phyloP scores from a whole-genome alignment of 306 rosid species.

The Vigna mungo region DNA sequence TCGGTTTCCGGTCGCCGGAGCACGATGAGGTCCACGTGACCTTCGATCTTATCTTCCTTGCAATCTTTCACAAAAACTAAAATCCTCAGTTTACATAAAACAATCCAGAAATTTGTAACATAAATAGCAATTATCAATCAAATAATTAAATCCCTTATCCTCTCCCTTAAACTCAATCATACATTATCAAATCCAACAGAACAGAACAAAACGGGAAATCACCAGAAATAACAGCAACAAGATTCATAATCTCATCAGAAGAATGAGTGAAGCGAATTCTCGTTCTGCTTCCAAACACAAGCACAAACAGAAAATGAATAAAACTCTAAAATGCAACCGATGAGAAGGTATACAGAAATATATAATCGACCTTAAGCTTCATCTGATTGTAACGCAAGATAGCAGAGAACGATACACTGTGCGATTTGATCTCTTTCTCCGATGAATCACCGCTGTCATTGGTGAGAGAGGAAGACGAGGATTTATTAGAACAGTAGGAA shows the following conservation, averaged over 20 bases:
- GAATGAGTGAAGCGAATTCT: background rate
- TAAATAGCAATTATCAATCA: background rate
- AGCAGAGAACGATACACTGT: slow-evolving; percentile 44
- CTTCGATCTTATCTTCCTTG: slow-evolving; percentile 75
- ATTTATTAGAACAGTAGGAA: slow-evolving; percentile 43
- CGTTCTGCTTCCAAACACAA: slow-evolving; percentile 3
- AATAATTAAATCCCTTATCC: background rate
- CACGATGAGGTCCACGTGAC: slow-evolving; percentile 48
- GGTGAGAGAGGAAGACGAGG: slow-evolving; percentile 55
- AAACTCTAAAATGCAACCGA: background rate
- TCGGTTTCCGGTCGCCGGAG: slow-evolving; percentile 44
- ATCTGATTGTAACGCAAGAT: slow-evolving; percentile 53
- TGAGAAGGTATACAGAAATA: background rate
- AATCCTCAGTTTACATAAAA: slow-evolving; percentile 17
- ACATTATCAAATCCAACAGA: background rate
- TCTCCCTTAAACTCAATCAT: background rate
- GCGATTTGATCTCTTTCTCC: slow-evolving; percentile 48
- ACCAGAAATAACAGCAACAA: background rate
- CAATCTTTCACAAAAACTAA: slow-evolving; percentile 55
- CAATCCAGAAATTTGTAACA: background rate
- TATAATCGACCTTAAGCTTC: slow-evolving; percentile 60
- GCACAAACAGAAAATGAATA: slow-evolving; percentile 8
- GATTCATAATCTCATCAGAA: background rate
- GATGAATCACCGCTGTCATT: slow-evolving; percentile 54
- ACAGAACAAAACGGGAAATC: background rate